Base-by-base conservation (phyloP, 2,329 filamentous ascomycete genomes). In the Ophiocordyceps camponoti-rufipedis region DNA sequence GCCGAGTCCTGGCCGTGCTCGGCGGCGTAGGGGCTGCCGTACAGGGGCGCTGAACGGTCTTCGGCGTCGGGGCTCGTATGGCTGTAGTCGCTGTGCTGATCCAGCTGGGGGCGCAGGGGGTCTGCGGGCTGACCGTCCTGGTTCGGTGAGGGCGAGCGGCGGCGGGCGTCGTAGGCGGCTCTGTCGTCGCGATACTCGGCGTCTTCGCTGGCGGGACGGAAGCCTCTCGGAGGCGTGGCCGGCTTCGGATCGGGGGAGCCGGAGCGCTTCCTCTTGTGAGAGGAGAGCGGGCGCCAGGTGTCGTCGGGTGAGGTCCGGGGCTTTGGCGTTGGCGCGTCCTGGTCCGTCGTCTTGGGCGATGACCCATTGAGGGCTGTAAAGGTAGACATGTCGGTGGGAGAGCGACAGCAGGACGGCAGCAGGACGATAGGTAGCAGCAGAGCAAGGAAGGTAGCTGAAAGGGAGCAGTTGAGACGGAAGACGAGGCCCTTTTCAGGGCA, bases 211-310 rank as follows among this genome's bases (percentile, higher is more conserved):
- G 63, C 68, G 13, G 60, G 58, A 40, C 66, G 63, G 46, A 69
- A 68, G 32, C 71, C 69, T 48, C 65, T 61, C 41, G 64, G 64
- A 14, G 66, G 60, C 6, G 65, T 64, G 35, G 55, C 60, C 49
- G 67, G 68, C 14, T 58, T 49, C 38, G 61, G 55, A 44, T 67
- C 65, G 35, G 56, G n/a, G 8, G 38, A 40, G 38, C 16, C 64
- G 7, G 83, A 85, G 48, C 83, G 74, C 61, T 86, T 89, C 54
- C 78, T 75, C 61, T 80, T 82, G 53, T 76, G 70, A 16, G 70
- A 62, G 14, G 54, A 67, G 35, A 6, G 10, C 14, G 12, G 14
- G 11, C 33, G 33, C 33, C 33, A 35, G 11, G 5, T 14, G 11
- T 35, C 33, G 11, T 35, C 14, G 33, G 12, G 6, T 12, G 33